A percentile compares a stretch with the other conserved stretches of the same genome.
Conservation (phyloP, 2,329 filamentous ascomycete genomes). For the Peltaster fructicola region DNA sequence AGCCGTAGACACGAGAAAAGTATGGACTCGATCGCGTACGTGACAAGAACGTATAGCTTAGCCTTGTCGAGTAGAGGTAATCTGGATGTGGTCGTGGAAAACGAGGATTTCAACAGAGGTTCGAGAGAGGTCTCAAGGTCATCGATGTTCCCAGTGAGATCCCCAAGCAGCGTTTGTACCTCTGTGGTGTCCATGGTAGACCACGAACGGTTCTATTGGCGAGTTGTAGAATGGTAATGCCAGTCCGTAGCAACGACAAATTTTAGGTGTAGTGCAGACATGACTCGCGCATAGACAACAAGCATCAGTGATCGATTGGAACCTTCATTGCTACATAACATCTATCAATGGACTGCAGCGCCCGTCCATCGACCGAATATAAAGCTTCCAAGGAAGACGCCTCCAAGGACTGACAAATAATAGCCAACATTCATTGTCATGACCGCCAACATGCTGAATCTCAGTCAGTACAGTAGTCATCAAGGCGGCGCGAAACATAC, state of each 20-base stretch:
- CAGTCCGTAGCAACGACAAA: too few species aligned
- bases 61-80: constrained; percentile 87
- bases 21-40: constrained; percentile 80
- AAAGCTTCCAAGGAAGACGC: constrained; percentile 52
- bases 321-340: too few species aligned
- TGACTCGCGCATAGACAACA: too few species aligned
- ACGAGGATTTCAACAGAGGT: constrained; percentile 49
- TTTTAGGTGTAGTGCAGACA: too few species aligned
- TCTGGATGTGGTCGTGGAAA: constrained; percentile 54
- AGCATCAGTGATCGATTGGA: too few species aligned
- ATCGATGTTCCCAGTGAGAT: constrained; percentile 56
- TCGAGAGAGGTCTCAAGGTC: constrained; percentile 55
- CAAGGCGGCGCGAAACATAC: constrained; percentile 28
- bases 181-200: constrained; percentile 35
- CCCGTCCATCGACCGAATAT: constrained; percentile 12
- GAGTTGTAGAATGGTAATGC: too few species aligned
- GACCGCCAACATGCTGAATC: constrained; percentile 62
- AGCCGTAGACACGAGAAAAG: constrained; percentile 72
- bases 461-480: constrained; percentile 4
- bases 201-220: too few species aligned
- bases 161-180: constrained; percentile 50
- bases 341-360: constrained; percentile 4
- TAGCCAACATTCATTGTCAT: constrained; percentile 81
- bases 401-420: constrained; percentile 55
- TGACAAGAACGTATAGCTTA: constrained; percentile 74